These are phyloP conservation scores for Paecilomyces sp. DNA, from an alignment of 2,329 filamentous ascomycete genomes.

Conservation along the genomic window DNA sequence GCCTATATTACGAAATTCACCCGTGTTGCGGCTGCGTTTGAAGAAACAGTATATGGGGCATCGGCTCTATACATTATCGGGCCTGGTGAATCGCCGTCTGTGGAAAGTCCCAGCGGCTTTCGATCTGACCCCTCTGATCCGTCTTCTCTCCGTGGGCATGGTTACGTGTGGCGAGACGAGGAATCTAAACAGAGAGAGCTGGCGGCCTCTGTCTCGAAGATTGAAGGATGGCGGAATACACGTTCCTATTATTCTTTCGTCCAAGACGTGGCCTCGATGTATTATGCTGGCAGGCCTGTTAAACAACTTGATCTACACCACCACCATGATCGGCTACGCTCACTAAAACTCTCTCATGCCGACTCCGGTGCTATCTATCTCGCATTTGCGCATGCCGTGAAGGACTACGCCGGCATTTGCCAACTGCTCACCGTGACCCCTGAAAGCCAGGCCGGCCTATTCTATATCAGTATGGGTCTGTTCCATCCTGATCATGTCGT, in stretches of 20 bases:
- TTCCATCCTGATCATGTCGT: slow-evolving; percentile 85
- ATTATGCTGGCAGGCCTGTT: slow-evolving; percentile 30
- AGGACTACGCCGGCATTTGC: slow-evolving; percentile 77
- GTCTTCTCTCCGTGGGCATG: slow-evolving; percentile 66
- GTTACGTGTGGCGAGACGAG: slow-evolving; percentile 92
- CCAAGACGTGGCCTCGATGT: slow-evolving; percentile 51
- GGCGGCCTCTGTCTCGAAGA: slow-evolving; percentile 81
- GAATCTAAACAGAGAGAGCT: slow-evolving; percentile 73
- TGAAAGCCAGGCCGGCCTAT: slow-evolving; percentile 79
- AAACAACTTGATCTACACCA: slow-evolving; percentile 67
- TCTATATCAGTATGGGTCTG: slow-evolving; percentile 82
- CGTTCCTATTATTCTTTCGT: slow-evolving; percentile 94
- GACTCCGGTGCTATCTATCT: slow-evolving; percentile 81
- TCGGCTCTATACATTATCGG: slow-evolving; percentile 77
- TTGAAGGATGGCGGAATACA: slow-evolving; percentile 95
- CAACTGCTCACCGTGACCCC: slow-evolving; percentile 75
- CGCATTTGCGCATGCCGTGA: slow-evolving; percentile 66
- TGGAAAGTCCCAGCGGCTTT: slow-evolving; percentile 43
- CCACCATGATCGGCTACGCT: slow-evolving; percentile 83
- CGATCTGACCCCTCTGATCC: slow-evolving; percentile 31
- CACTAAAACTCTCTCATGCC: slow-evolving; percentile 66
- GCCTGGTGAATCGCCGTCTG: slow-evolving; percentile 55
- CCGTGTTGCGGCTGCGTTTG: slow-evolving; percentile 84
- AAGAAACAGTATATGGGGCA: slow-evolving; percentile 90
- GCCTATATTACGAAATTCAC: slow-evolving; percentile 94